These are phyloP conservation scores for Pleodorina starrii DNA, from an alignment of 139 green algal species.

Conservation along the genomic window DNA sequence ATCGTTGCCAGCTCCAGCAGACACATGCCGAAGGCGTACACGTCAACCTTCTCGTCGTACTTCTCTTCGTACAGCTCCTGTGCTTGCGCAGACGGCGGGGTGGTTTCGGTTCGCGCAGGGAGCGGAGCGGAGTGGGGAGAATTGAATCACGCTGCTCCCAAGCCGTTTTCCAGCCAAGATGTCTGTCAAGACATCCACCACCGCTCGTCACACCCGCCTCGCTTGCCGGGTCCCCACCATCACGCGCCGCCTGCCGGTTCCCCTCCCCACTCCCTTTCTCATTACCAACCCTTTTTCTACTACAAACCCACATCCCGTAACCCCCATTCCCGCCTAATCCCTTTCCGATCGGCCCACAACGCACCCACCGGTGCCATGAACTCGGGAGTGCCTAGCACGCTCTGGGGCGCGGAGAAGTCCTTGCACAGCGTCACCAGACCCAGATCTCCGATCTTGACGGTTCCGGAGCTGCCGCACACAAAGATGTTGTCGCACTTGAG, in stretches of 20 bases:
- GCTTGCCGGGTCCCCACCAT: no score
- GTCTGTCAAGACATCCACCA: no score
- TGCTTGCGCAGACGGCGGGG: neutral
- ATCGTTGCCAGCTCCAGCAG: constrained; percentile 96
- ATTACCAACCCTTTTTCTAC: no score
- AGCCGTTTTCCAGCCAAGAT: no score
- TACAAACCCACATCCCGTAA: no score
- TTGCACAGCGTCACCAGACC: constrained; percentile 92
- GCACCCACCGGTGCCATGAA: constrained; percentile 93
- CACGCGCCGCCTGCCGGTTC: no score
- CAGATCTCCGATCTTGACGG: constrained; percentile 98
- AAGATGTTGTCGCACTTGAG: constrained; percentile 98
- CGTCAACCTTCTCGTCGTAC: constrained; percentile 96
- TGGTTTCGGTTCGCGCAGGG: neutral
- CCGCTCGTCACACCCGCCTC: no score
- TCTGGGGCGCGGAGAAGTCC: constrained; percentile 90
- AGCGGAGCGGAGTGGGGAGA: no score
- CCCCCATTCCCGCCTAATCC: no score
- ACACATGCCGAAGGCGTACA: constrained; percentile 94
- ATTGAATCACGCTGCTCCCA: no score
- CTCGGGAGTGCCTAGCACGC: constrained; percentile 95
- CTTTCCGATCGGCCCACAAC: no score
- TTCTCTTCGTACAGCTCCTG: constrained; percentile 96
- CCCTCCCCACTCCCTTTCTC: no score
- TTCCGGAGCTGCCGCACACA: constrained; percentile 88